Percentiles rank a stretch among this genome's conserved stretches.
phyloP scores from a whole-genome alignment of 345 rosid species.

The Eucalyptus fibrosa region DNA sequence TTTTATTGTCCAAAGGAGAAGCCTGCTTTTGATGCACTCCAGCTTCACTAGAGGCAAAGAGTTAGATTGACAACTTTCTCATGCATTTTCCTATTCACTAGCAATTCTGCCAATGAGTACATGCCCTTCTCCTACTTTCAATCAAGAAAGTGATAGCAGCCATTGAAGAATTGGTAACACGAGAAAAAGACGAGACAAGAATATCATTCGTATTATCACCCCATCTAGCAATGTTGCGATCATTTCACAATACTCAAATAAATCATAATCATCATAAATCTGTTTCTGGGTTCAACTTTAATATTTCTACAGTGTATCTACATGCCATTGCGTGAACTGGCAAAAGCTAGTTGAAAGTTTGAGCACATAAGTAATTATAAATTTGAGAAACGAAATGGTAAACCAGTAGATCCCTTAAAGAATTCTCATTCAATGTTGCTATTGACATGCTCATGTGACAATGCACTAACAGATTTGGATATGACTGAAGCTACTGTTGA shows the following conservation, averaged over 20 bases:
- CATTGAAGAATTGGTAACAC: not conserved
- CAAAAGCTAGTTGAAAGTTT: not conserved
- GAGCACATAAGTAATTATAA: not conserved
- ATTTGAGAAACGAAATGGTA: not conserved
- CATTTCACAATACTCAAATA: not conserved
- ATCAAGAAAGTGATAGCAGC: not conserved
- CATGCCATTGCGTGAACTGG: not conserved
- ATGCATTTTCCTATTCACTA: not conserved
- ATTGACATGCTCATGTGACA: not conserved
- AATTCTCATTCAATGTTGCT: not conserved
- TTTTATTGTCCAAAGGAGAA: not conserved
- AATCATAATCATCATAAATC: not conserved
- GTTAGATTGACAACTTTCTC: not conserved
- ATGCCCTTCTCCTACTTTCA: not conserved
- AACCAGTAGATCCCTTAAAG: not conserved
- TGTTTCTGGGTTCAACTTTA: not conserved
- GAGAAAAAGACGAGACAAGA: not conserved
- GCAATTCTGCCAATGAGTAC: not conserved
- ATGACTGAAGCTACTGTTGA: not conserved
- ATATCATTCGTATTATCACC: not conserved
- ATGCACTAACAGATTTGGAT: not conserved
- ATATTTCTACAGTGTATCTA: not conserved
- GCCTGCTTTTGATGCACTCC: not conserved
- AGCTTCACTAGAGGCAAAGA: not conserved
- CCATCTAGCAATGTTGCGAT: not conserved